Evolutionary conservation across 2,329 filamentous ascomycete species (phyloP).

Genomic region (Fusarium longipes): DNA sequence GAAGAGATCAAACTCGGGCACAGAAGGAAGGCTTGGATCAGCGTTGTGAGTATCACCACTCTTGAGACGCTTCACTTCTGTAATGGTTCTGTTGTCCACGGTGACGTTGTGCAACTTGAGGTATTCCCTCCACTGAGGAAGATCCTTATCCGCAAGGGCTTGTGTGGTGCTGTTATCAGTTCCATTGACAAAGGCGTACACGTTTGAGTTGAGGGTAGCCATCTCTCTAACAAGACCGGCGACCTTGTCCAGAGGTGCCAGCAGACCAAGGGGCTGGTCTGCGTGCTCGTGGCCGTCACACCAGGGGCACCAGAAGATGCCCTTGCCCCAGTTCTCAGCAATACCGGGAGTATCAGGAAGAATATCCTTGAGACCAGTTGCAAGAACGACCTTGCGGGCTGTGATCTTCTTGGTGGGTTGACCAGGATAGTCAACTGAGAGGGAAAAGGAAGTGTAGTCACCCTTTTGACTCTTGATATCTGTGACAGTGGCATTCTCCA

Average conservation of each 20-base stretch:
- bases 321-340: slow-evolving; percentile 66
- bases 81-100: slow-evolving; percentile 67
- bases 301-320: slow-evolving; percentile 73
- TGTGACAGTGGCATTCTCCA: slow-evolving; percentile 65
- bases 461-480: slow-evolving; percentile 52
- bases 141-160: slow-evolving; percentile 52
- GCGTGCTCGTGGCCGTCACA: slow-evolving; percentile 72
- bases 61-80: slow-evolving; percentile 58
- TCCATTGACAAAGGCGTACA: slow-evolving; percentile 70
- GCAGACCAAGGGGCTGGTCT: slow-evolving; percentile 66
- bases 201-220: slow-evolving; percentile 64
- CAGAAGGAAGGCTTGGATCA: slow-evolving; percentile 57
- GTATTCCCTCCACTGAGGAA: slow-evolving; percentile 61
- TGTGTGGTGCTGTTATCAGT: slow-evolving; percentile 61
- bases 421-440: slow-evolving; percentile 46
- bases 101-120: slow-evolving; percentile 62
- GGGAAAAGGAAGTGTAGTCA: slow-evolving; percentile 59
- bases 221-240: slow-evolving; percentile 62
- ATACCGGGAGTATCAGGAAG: slow-evolving; percentile 67
- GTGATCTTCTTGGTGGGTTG: slow-evolving; percentile 51
- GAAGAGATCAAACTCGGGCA: slow-evolving; percentile 66
- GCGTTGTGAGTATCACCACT: slow-evolving; percentile 52
- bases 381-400: slow-evolving; percentile 67
- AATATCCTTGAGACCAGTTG: slow-evolving; percentile 66
- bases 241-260: slow-evolving; percentile 59